Evolutionary conservation across 148 eudicot species (phyloP), one percentile per base, ranked within the genome.

Genomic region (Bassia scoparia): DNA sequence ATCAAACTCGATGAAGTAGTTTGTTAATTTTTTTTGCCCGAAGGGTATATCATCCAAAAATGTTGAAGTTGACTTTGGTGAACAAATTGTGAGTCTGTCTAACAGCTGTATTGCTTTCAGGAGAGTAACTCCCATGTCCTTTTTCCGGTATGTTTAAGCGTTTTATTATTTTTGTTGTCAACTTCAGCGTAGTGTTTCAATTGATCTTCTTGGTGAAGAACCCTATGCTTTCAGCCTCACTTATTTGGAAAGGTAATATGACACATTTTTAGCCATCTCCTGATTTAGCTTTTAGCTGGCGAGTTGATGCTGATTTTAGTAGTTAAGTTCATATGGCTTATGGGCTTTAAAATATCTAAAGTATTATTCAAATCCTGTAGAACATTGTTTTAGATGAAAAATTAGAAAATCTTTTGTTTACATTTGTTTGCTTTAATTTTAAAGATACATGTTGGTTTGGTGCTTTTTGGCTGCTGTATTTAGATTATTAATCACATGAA

Each of bases 1-100:
- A 90, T 84, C 99, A 96, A 92, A 77, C 96, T 92, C 58, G 94
- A 90, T 80, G 97, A 96, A 78, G 91, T 90, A 46, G 97, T n/a
- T 96, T n/a, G 94, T 96, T 15, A n/a, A 92, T 96, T 60, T 71
- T 96, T 77, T 92, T 95, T 85, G 99, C n/a, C n/a, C 97, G 0
- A 95, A 90, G 88, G 86, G 92, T 23, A 73, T 92, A 77, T 89
- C 94, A 20, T 86, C 96, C 67, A 72, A 86, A 59, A 77, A 78
- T 71, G 91, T 96, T 74, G 70, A 82, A 31, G 89, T 96, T 74
- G 90, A 87, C 73, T 96, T 72, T 75, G 97, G 99, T 68, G 97
- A 96, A 79, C 97, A 96, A 92, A 90, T 92, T 59, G 97, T 96
- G 83, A 49, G 94, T 70, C 26, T 30, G 7, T 46, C 52, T 68